A percentile compares a stretch with the other conserved stretches of the same genome.
Evolutionary conservation across 495 filamentous ascomycete genomes (phyloP).

Genomic region (Aspergillus nidulans): DNA sequence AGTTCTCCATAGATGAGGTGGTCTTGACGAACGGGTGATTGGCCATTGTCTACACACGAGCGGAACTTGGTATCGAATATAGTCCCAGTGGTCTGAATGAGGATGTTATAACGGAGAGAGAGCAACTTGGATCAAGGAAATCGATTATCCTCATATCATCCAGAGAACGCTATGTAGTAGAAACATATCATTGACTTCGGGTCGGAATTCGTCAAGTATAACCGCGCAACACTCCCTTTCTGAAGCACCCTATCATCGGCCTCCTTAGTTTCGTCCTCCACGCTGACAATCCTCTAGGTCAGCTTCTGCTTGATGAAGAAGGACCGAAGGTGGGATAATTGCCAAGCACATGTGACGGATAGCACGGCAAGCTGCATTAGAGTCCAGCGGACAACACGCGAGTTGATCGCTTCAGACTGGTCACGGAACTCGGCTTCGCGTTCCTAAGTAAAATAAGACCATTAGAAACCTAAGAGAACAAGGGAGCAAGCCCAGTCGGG

Average conservation of each 20-base stretch:
- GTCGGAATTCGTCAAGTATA: conserved; percentile 3
- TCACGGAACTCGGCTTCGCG: conserved; percentile 97
- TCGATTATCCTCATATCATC: conserved; percentile 6
- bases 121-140: background rate
- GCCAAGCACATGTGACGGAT: conserved; percentile 91
- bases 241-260: background rate
- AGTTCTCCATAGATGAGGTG: too few species aligned
- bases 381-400: conserved; percentile 90
- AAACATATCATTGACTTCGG: conserved; percentile 7
- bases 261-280: background rate
- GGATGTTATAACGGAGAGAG: too few species aligned
- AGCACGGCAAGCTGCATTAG: conserved; percentile 85
- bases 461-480: background rate
- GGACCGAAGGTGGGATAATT: conserved; percentile 85
- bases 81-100: too few species aligned
- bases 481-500: background rate
- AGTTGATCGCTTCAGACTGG: conserved; percentile 91
- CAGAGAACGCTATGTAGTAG: conserved; percentile 10
- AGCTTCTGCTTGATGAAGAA: conserved; percentile 99
- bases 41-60: too few species aligned
- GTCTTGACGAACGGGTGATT: too few species aligned
- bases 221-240: background rate
- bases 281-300: conserved; percentile 42
- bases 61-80: too few species aligned
- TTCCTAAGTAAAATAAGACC: conserved; percentile 53